These are phyloP conservation scores for Yamadazyma dushanensis DNA, from an alignment of 1,139 yeast species.

Conservation along the genomic window DNA sequence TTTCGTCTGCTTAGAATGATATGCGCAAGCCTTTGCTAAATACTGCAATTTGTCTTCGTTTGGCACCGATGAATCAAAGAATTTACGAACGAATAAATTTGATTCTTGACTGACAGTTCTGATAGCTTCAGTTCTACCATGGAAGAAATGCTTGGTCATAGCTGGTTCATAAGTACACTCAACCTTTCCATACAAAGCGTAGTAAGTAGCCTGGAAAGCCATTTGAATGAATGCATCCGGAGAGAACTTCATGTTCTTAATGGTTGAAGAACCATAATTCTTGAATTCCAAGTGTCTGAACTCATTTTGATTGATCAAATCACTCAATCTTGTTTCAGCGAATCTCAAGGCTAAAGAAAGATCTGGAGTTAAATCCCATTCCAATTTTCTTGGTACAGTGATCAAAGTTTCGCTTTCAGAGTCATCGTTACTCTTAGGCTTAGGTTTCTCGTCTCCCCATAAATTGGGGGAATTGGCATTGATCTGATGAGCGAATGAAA, in stretches of 20 bases:
- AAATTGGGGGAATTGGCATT: conserved; percentile 79
- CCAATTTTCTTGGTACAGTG: conserved; percentile 80
- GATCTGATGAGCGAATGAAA: conserved; percentile 82
- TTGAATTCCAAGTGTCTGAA: conserved; percentile 79
- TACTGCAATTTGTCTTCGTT: conserved; percentile 60
- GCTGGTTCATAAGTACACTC: conserved; percentile 96
- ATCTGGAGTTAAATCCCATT: conserved; percentile 82
- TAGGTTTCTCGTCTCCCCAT: conserved; percentile 45
- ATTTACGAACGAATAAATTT: conserved; percentile 77
- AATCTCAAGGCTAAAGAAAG: conserved; percentile 78
- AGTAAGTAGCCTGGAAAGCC: conserved; percentile 92
- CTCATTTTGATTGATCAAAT: conserved; percentile 86
- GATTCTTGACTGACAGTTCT: conserved; percentile 82
- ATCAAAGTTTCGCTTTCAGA: conserved; percentile 34
- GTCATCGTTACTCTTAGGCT: conserved; percentile 5
- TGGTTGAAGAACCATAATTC: conserved; percentile 71
- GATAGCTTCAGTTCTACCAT: conserved; percentile 92
- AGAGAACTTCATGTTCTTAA: conserved; percentile 82
- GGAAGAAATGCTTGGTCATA: conserved; percentile 84
- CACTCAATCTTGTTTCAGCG: conserved; percentile 88
- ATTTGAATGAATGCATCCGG: conserved; percentile 95
- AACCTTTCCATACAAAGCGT: conserved; percentile 87
- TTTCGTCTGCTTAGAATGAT: conserved; percentile 69
- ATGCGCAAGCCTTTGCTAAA: conserved; percentile 66
- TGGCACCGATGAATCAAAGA: conserved; percentile 68